phyloP scores from a whole-genome alignment of 441 rosid genomes.

The Pelargonium myrrhifolium region DNA sequence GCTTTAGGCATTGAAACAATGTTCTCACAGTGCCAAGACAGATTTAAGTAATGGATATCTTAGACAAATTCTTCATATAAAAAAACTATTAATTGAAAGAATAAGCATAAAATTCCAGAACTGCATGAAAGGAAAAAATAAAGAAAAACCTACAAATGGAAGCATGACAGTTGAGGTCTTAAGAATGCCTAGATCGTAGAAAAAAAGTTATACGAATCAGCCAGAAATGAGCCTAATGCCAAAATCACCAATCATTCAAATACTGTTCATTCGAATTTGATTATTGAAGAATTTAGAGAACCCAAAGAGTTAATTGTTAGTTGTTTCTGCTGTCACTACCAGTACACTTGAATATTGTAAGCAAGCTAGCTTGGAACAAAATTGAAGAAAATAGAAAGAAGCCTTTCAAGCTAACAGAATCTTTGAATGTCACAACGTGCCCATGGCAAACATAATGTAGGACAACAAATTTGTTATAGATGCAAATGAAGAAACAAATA shows the following conservation, averaged over 20 bases:
- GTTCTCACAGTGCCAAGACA: background rate
- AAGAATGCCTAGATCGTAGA: background rate
- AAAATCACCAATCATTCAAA: background rate
- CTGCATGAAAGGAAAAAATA: background rate
- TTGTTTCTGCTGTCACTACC: too few species aligned
- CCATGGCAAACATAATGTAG: too few species aligned
- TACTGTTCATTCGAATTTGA: background rate
- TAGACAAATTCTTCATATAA: background rate
- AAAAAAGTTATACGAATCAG: background rate
- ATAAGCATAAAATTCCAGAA: background rate
- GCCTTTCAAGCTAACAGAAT: too few species aligned
- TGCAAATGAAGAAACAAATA: too few species aligned
- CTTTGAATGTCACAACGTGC: too few species aligned
- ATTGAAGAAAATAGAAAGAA: too few species aligned
- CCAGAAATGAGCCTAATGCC: background rate
- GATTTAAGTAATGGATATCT: background rate
- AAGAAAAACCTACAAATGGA: background rate
- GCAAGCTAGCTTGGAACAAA: too few species aligned
- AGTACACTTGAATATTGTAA: too few species aligned
- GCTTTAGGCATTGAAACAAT: background rate
- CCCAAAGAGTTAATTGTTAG: background rate
- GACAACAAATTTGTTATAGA: too few species aligned
- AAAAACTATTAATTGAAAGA: background rate
- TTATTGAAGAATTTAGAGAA: background rate
- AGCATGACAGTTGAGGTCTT: background rate